Percentiles rank a stretch among this genome's conserved stretches.
Conservation (phyloP, 805 yeast genomes). For the Zygosaccharomyces pseudorouxii region DNA sequence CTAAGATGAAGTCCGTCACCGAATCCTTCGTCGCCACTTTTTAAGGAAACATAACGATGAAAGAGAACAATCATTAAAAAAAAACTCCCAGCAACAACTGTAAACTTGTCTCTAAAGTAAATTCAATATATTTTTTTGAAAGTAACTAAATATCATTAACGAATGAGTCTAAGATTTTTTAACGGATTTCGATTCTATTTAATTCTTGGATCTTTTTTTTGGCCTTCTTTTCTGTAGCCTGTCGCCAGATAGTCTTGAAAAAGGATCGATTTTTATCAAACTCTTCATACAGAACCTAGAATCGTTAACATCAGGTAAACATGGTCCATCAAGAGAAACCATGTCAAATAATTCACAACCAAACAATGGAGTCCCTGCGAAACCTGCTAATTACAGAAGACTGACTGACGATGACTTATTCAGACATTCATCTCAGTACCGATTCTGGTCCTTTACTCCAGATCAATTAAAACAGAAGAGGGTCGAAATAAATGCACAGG, state of each 20-base stretch:
- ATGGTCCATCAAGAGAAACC: background rate
- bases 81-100: background rate
- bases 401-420: constrained; percentile 82
- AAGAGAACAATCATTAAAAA: background rate
- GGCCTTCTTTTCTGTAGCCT: too few relatives aligned
- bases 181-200: constrained; percentile 2
- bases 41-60: constrained; percentile 35
- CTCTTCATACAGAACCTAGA: background rate
- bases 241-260: too few relatives aligned
- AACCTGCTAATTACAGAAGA: constrained; percentile 29
- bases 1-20: constrained; percentile 82
- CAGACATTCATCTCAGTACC: constrained; percentile 79
- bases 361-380: constrained; percentile 7
- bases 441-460: constrained; percentile 76
- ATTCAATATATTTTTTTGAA: constrained; percentile 6
- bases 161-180: constrained; percentile 8
- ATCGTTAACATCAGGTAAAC: background rate
- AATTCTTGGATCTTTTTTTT: background rate
- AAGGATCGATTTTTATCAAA: background rate
- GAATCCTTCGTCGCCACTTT: constrained; percentile 91
- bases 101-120: constrained; percentile 1
- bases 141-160: constrained; percentile 7
- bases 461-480: constrained; percentile 51
- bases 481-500: constrained; percentile 50
- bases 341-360: constrained; percentile 3